phyloP scores from a whole-genome alignment of 768 basidiomycete genomes.

The Xerocomellus amylosporus region DNA sequence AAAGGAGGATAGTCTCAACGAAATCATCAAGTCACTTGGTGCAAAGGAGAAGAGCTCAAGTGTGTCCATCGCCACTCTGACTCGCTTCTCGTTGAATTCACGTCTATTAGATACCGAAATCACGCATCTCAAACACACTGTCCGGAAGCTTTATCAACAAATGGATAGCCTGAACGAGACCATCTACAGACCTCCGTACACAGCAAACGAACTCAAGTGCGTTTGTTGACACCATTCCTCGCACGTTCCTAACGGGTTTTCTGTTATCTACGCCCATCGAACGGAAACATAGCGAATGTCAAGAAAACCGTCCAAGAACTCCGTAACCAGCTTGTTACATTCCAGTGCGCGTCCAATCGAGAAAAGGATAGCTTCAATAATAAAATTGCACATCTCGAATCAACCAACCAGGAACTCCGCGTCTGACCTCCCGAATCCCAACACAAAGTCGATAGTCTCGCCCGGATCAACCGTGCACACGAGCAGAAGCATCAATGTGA shows the following conservation, averaged over 20 bases:
- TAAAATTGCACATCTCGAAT: too few relatives aligned
- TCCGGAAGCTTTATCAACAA: not conserved
- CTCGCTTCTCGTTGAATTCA: not conserved
- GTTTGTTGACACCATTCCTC: not conserved
- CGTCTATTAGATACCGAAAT: not conserved
- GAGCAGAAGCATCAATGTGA: conserved; percentile 8
- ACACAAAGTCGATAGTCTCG: not conserved
- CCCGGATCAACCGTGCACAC: not conserved
- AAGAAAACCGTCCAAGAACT: not conserved
- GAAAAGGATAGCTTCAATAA: too few relatives aligned
- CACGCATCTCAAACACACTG: not conserved
- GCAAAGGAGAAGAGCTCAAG: not conserved
- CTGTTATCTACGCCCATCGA: not conserved
- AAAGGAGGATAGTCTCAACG: too few relatives aligned
- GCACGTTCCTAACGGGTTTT: not conserved
- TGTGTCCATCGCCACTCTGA: not conserved
- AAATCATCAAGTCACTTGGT: not conserved
- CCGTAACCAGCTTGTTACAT: too few relatives aligned
- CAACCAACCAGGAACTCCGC: not conserved
- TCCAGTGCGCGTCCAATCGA: too few relatives aligned
- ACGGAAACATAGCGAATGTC: not conserved
- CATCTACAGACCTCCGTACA: not conserved
- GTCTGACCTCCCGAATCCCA: not conserved
- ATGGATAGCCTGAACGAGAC: not conserved
- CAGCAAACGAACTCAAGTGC: not conserved